These are phyloP conservation scores for Centrapalus pauciflorus DNA, from an alignment of 129 eudicot species.

Conservation along the genomic window DNA sequence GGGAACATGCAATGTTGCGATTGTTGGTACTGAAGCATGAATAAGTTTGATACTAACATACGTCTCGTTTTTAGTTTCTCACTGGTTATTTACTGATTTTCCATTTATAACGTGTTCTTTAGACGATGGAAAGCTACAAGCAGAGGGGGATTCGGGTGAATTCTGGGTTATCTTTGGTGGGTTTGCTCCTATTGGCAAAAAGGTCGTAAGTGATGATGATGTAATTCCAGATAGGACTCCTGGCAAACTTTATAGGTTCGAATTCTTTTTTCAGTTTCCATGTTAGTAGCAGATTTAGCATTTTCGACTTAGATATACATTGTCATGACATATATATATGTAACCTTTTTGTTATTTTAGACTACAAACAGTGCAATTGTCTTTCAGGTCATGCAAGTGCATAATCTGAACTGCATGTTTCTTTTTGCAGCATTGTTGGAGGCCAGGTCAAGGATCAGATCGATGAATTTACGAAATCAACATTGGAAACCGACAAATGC, in stretches of 20 bases:
- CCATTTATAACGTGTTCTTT: neutral
- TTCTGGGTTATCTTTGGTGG: conserved; percentile 99
- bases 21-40: conserved; percentile 54
- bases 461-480: conserved; percentile 72
- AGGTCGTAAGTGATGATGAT: conserved; percentile 84
- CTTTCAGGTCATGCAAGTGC: too few relatives aligned
- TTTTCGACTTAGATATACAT: too few relatives aligned
- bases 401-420: neutral
- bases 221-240: conserved; percentile 65
- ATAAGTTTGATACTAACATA: neutral
- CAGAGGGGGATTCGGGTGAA: conserved; percentile 95
- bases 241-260: conserved; percentile 67
- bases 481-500: conserved; percentile 79
- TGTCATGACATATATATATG: too few relatives aligned
- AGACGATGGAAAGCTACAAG: conserved; percentile 97
- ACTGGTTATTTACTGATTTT: neutral
- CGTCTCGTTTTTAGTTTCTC: conserved; percentile 7
- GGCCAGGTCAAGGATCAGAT: conserved; percentile 55
- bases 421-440: conserved; percentile 63
- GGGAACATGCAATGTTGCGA: conserved; percentile 82
- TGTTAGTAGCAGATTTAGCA: too few relatives aligned
- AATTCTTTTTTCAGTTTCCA: conserved; percentile 2
- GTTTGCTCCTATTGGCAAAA: conserved; percentile 95
- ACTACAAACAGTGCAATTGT: too few relatives aligned
- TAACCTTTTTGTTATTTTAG: too few relatives aligned